Evolutionary conservation across 192 early-diverging fungal genomes (phyloP).

Genomic region (Coemansia pectinata): DNA sequence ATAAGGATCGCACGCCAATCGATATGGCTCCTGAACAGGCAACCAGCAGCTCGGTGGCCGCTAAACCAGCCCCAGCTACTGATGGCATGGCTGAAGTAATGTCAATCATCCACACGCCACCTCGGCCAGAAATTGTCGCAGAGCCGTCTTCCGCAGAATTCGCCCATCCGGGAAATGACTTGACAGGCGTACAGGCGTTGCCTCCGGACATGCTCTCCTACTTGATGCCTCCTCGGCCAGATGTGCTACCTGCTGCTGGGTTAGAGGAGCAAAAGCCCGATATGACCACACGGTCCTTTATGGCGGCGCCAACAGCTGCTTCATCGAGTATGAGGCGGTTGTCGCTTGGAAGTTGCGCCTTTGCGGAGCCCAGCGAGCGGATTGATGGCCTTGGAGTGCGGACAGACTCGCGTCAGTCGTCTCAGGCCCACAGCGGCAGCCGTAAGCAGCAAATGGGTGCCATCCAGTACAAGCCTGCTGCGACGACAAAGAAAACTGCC

Average conservation of each 20-base stretch:
- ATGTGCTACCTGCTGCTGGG: background rate
- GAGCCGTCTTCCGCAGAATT: background rate
- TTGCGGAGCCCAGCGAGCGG: conserved; percentile 17
- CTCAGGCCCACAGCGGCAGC: conserved; percentile 20
- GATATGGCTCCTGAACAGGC: background rate
- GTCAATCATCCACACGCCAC: background rate
- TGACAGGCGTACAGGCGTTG: conserved; percentile 5
- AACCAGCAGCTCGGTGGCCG: background rate
- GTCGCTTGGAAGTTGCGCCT: conserved; percentile 18
- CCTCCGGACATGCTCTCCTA: conserved; percentile 5
- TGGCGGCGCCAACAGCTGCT: background rate
- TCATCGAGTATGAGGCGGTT: conserved; percentile 1
- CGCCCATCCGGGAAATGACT: background rate
- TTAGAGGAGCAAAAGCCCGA: background rate
- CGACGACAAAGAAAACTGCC: conserved; percentile 17
- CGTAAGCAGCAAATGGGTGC: conserved; percentile 28
- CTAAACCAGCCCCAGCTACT: background rate
- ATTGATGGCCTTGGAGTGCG: conserved; percentile 19
- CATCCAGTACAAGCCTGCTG: conserved; percentile 49
- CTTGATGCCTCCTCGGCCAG: background rate
- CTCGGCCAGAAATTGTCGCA: background rate
- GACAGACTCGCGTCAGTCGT: conserved; percentile 16
- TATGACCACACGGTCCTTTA: background rate
- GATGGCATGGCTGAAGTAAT: background rate
- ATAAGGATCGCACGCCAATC: background rate